A percentile compares a stretch with the other conserved stretches of the same genome.
phyloP scores from a whole-genome alignment of 352 stramenopile genomes.

The Globisporangium orthogonon region DNA sequence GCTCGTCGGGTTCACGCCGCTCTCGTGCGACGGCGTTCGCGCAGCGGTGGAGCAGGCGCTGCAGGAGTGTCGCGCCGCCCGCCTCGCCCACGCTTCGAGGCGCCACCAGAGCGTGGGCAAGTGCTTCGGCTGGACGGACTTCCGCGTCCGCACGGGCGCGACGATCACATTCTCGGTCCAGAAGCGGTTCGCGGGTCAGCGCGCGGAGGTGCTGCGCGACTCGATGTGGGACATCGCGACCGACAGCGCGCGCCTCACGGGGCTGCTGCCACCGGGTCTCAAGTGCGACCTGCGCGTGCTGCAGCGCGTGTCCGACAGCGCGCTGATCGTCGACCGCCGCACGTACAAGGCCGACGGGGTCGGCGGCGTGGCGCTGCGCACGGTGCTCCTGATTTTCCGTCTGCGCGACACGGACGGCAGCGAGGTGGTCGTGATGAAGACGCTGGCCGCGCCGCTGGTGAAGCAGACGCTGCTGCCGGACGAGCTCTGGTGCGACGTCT shows the following conservation, averaged over 20 bases:
- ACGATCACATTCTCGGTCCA: constrained; percentile 47
- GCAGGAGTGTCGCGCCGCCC: constrained; percentile 26
- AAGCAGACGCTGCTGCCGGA: constrained; percentile 30
- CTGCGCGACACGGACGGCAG: constrained; percentile 16
- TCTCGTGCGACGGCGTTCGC: constrained; percentile 26
- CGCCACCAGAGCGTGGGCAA: constrained; percentile 24
- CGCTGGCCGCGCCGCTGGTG: constrained; percentile 41
- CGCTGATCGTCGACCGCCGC: constrained; percentile 42
- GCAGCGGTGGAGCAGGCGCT: constrained; percentile 22
- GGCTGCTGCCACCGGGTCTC: constrained; percentile 29
- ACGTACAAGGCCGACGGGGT: constrained; percentile 14
- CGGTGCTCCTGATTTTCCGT: constrained; percentile 40
- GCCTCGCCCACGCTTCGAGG: constrained; percentile 24
- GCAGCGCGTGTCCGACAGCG: constrained; percentile 35
- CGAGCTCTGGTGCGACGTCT: constrained; percentile 57
- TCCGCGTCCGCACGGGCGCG: constrained; percentile 23
- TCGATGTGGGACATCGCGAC: constrained; percentile 37
- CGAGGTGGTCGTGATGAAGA: constrained; percentile 51
- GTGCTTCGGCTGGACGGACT: constrained; percentile 44
- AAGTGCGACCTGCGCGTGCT: constrained; percentile 32
- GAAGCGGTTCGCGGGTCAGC: constrained; percentile 29
- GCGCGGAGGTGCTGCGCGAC: constrained; percentile 17
- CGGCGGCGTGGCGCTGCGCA: constrained; percentile 24
- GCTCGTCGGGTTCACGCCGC: constrained; percentile 26
- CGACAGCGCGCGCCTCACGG: constrained; percentile 21